A percentile compares a stretch with the other conserved stretches of the same genome.
Evolutionary conservation across 1,284 basidiomycete genomes (phyloP).

Genomic region (Naganishia sp.): DNA sequence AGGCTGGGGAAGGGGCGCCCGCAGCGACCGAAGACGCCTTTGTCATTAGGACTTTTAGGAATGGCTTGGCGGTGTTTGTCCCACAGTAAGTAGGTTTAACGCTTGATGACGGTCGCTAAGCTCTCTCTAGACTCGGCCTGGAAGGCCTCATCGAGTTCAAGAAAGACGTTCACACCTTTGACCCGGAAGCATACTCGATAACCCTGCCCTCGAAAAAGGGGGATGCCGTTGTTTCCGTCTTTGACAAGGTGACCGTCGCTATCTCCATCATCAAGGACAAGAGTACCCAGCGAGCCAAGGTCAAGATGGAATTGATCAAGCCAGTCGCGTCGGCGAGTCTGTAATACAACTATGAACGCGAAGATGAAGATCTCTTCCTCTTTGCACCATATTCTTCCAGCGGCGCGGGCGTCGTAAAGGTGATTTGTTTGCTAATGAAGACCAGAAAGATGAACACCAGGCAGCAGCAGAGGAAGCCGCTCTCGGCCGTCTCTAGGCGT

Average conservation of each 20-base stretch:
- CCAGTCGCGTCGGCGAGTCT: slow-evolving; percentile 47
- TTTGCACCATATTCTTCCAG: slow-evolving; percentile 21
- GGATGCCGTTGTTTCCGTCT: slow-evolving; percentile 70
- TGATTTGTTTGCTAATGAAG: slow-evolving; percentile 14
- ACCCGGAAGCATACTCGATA: slow-evolving; percentile 86
- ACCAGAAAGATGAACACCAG: slow-evolving; percentile 21
- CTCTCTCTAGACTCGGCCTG: slow-evolving; percentile 71
- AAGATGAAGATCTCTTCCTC: slow-evolving; percentile 16
- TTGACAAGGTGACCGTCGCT: slow-evolving; percentile 87
- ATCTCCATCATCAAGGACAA: slow-evolving; percentile 92
- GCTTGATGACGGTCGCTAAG: neutral
- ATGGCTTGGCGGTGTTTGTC: slow-evolving; percentile 94
- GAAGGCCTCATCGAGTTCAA: slow-evolving; percentile 94
- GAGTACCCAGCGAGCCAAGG: slow-evolving; percentile 89
- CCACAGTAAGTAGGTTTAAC: slow-evolving; percentile 67
- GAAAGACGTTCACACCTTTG: slow-evolving; percentile 75
- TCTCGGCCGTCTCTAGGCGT: slow-evolving; percentile 19
- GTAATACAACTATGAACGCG: slow-evolving; percentile 31
- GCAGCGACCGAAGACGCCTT: slow-evolving; percentile 83
- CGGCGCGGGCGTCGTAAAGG: slow-evolving; percentile 9
- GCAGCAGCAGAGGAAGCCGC: slow-evolving; percentile 25
- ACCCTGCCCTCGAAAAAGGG: slow-evolving; percentile 62
- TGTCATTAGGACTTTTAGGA: slow-evolving; percentile 90
- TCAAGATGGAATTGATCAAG: slow-evolving; percentile 59
- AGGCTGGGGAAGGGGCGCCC: slow-evolving; percentile 52